A percentile compares a stretch with the other conserved stretches of the same genome.
Evolutionary conservation across 352 stramenopile species (phyloP).

Genomic region (Pythium sp.): DNA sequence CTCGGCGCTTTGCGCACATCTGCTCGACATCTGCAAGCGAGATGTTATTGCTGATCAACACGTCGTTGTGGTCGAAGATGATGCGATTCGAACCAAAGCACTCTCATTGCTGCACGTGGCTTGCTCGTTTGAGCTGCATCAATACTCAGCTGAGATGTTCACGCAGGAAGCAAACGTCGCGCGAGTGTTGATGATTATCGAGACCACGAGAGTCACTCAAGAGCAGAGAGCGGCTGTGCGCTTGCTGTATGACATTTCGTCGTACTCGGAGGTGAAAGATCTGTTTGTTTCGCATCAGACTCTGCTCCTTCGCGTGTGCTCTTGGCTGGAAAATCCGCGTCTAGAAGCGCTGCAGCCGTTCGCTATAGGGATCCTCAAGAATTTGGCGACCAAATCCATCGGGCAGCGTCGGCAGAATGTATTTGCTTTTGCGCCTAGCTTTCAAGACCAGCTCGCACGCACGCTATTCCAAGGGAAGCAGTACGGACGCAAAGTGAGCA

Average conservation of each 20-base stretch:
- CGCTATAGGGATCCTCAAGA: conserved; percentile 19
- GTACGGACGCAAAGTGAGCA: conserved; percentile 15
- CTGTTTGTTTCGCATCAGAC: conserved; percentile 18
- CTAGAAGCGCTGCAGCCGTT: conserved; percentile 14
- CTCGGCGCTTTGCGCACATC: conserved; percentile 9
- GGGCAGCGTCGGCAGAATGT: conserved; percentile 10
- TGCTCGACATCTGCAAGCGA: conserved; percentile 15
- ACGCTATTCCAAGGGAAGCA: conserved; percentile 25
- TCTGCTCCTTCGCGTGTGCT: conserved; percentile 11
- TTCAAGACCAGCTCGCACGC: conserved; percentile 33
- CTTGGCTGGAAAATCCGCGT: conserved; percentile 19
- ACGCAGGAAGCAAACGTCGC: conserved; percentile 17
- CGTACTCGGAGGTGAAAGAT: conserved; percentile 16
- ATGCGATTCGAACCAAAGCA: conserved; percentile 19
- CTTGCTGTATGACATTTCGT: conserved; percentile 25
- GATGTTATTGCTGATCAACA: conserved; percentile 1
- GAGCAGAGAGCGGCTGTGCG: conserved; percentile 26
- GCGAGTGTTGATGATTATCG: conserved; percentile 28
- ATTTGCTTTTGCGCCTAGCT: conserved; percentile 24
- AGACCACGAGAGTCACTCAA: conserved; percentile 19
- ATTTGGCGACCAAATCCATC: conserved; percentile 16
- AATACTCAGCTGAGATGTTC: conserved; percentile 25
- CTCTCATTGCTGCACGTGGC: conserved; percentile 27
- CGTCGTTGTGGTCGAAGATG: conserved; percentile 11
- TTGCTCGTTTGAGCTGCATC: conserved; percentile 27